These are phyloP conservation scores for Claviceps citrina DNA, from an alignment of 2,329 filamentous ascomycete genomes.

Conservation along the genomic window DNA sequence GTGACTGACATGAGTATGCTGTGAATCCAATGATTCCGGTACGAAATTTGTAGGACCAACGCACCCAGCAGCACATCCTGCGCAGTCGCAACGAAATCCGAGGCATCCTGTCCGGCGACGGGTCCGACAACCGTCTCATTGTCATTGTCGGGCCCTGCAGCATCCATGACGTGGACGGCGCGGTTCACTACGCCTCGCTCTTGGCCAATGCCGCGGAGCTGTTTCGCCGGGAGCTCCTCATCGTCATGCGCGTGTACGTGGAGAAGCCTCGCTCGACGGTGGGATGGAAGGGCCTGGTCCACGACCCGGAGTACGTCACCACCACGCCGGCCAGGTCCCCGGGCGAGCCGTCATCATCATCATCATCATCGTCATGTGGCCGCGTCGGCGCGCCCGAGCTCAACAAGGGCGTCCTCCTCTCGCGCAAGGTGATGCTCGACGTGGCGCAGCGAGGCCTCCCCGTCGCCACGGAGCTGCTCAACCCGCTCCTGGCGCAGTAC, in stretches of 20 bases:
- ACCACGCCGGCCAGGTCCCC: neutral
- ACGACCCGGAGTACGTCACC: slow-evolving; percentile 85
- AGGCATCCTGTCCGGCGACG: neutral
- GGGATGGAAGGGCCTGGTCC: slow-evolving; percentile 97
- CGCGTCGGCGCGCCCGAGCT: slow-evolving; percentile 61
- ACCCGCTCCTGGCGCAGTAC: slow-evolving; percentile 96
- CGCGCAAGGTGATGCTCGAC: slow-evolving; percentile 83
- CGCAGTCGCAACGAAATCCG: neutral
- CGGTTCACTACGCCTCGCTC: slow-evolving; percentile 81
- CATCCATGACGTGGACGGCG: slow-evolving; percentile 84
- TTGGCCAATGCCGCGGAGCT: slow-evolving; percentile 72
- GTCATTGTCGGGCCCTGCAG: slow-evolving; percentile 91
- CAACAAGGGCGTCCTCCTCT: slow-evolving; percentile 84
- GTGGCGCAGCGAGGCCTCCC: slow-evolving; percentile 88
- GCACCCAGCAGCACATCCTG: neutral
- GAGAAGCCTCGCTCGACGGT: slow-evolving; percentile 97
- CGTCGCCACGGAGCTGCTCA: slow-evolving; percentile 91
- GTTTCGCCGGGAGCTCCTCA: slow-evolving; percentile 75
- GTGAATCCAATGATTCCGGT: too few relatives aligned
- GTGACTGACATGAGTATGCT: too few relatives aligned
- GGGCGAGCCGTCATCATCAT: too few relatives aligned
- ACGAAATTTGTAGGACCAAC: neutral
- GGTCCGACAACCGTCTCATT: slow-evolving; percentile 30
- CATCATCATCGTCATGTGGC: too few relatives aligned
- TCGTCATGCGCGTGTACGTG: slow-evolving; percentile 95